Base-by-base conservation (phyloP, 371 early-diverging fungal species). In the Rhizopus arrhizus region DNA sequence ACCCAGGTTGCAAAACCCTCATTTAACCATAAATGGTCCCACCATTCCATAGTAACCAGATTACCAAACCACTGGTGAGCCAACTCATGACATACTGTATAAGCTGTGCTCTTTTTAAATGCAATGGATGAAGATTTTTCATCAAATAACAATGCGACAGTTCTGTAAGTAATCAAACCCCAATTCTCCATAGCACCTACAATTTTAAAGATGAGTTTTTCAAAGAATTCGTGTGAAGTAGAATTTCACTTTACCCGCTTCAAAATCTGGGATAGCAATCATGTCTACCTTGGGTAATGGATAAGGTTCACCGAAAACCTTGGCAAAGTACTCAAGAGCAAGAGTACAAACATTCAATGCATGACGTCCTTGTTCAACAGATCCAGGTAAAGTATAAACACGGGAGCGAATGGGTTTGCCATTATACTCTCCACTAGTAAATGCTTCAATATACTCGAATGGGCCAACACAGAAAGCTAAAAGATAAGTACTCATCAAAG, bases 1-100 rank as follows among this genome's bases (percentile, higher is more conserved):
- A 94, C 94, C 84, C 84, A 85, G n/a, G 95, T 95, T 2, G 95
- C 97, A 73, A 95, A 97, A 29, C 95, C 95, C 78, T 97, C 97
- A 67, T 97, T 97, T 61, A 97, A 79, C 96, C 95, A 95, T 38
- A 96, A 80, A 69, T 93, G 92, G 60, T 85, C 85, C 95, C 95
- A 95, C 95, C 94, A 95, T 57, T 82, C 83, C 90, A 90, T 91
- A 2, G 78, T 74, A 1, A 78, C 80, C 62, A 95, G 73, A 73
- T 97, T 95, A 50, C 97, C 97, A 68, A 97, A 95, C 91, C 94
- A 94, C 75, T 94, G 94, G 72, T 95, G 97, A 13, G 94, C 97
- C 11, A 95, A 78, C 79, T 97, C 97, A 76, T 95, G 97, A 58
- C 91, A 90, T 29, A 95, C 91, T 28, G 90, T 89, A 55, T 91